Evolutionary conservation across 371 early-diverging fungal genomes (phyloP), one percentile per base, ranked within the genome.

Genomic region (Mucor saturninus): DNA sequence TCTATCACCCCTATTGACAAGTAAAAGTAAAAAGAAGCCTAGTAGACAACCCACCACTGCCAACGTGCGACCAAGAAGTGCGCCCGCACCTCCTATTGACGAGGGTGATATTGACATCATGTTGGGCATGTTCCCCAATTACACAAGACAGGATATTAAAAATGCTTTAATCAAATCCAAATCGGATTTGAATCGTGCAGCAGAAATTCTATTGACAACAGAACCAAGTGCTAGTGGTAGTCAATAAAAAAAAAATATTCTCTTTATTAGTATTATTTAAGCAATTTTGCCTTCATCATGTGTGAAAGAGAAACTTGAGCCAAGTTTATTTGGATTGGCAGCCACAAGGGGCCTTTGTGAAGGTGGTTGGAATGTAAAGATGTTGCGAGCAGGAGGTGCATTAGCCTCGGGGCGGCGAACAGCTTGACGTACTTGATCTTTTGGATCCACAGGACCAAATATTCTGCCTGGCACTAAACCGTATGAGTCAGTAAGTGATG

Each of bases 101-200:
- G 78, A 80, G 32, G 81, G 78, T 31, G 76, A 81, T 28, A 75
- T 86, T 40, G 65, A 79, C 5, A 75, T 79, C 0, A 72, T 86
- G 52, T 74, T 75, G 56, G 64, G 80, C 53, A 83, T 86, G 72
- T 83, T 85, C 52, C 80, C 83, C 2, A 68, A 76, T n/a, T 71
- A 73, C 2, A 71, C 80, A 6, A 73, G 77, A 54, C 77, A 79
- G 32, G 70, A 76, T 42, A 80, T 83, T 3, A 68, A 77, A 31
- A 69, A 59, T 13, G 86, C 86, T n/a, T 66, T 83, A 51, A 64
- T 63, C 11, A 63, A 61, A 15, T 70, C 86, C 11, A 75, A 79
- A 37, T 79, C 80, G 28, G 77, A 86, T 38, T 63, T 81, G 37
- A 80, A 83, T 40, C 76, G 74, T 11, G 84, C 86, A 10, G 81